A percentile compares a stretch with the other conserved stretches of the same genome.
Conservation (phyloP, 768 basidiomycete genomes). For the Suillus fuscotomentosus region DNA sequence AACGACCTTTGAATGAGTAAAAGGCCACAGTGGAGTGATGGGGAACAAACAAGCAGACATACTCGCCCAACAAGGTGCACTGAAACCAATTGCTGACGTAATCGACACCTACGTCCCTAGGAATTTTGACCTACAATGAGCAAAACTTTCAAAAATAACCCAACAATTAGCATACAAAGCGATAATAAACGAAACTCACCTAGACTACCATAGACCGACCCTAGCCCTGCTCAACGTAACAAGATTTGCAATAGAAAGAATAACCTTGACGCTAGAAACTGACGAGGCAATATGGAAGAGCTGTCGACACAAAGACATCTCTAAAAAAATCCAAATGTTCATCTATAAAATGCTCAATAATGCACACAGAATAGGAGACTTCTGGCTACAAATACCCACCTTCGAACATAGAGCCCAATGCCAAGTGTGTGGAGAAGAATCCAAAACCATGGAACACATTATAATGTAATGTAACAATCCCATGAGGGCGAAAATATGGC, state of each 20-base stretch:
- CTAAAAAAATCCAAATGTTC: not conserved
- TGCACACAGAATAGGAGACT: not conserved
- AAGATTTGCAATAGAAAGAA: not conserved
- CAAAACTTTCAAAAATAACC: constrained; percentile 11
- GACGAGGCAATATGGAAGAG: not conserved
- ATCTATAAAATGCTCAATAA: not conserved
- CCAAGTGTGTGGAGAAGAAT: constrained; percentile 15
- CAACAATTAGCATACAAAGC: constrained; percentile 19
- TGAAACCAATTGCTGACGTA: rapidly evolving
- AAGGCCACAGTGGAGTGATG: not conserved
- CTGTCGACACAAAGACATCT: not conserved
- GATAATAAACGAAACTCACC: not conserved
- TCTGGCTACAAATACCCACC: not conserved
- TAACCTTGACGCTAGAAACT: not conserved
- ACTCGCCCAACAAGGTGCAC: constrained; percentile 17
- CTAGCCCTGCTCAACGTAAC: constrained; percentile 5
- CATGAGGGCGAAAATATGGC: constrained; percentile 25
- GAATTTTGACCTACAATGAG: constrained; percentile 12
- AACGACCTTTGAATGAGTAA: not conserved
- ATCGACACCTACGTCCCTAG: no score
- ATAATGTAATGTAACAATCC: constrained; percentile 20
- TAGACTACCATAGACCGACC: not conserved
- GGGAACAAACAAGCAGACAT: not conserved
- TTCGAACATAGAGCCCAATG: constrained; percentile 14
- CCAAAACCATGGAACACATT: constrained; percentile 9